phyloP scores from a whole-genome alignment of 75 land plant species.

The Ceratopteris richardii region DNA sequence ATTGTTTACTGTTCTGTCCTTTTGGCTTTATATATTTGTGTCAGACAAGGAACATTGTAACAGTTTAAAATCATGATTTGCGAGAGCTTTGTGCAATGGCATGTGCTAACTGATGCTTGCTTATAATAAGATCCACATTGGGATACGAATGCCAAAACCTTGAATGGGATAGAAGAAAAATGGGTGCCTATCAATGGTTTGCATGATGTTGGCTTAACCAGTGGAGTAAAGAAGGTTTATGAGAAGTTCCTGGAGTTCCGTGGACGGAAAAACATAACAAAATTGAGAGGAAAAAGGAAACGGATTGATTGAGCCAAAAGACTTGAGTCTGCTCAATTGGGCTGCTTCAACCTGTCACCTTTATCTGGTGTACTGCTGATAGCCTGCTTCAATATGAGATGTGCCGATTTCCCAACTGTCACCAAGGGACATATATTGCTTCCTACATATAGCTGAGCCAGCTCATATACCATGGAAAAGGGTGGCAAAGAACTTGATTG shows the following conservation, averaged over 20 bases:
- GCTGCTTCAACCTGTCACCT: too few relatives aligned
- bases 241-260: conserved; percentile 32
- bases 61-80: conserved; percentile 2
- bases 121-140: too few relatives aligned
- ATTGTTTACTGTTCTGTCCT: too few relatives aligned
- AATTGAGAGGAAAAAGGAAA: not conserved
- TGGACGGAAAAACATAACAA: not conserved
- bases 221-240: conserved; percentile 80
- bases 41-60: not conserved
- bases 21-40: too few relatives aligned
- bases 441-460: too few relatives aligned
- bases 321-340: too few relatives aligned
- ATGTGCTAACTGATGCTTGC: conserved; percentile 15
- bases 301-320: not conserved
- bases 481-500: too few relatives aligned
- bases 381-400: too few relatives aligned
- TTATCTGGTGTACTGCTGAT: too few relatives aligned
- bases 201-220: conserved; percentile 68
- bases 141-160: not conserved
- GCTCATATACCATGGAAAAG: too few relatives aligned
- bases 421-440: too few relatives aligned
- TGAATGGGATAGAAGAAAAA: conserved; percentile 22
- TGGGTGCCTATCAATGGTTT: conserved; percentile 48
- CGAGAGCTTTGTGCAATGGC: conserved; percentile 9
- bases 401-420: too few relatives aligned